A percentile compares a stretch with the other conserved stretches of the same genome.
These are phyloP conservation scores for Arabis alpina DNA, from an alignment of 345 rosid species.

Conservation along the genomic window DNA sequence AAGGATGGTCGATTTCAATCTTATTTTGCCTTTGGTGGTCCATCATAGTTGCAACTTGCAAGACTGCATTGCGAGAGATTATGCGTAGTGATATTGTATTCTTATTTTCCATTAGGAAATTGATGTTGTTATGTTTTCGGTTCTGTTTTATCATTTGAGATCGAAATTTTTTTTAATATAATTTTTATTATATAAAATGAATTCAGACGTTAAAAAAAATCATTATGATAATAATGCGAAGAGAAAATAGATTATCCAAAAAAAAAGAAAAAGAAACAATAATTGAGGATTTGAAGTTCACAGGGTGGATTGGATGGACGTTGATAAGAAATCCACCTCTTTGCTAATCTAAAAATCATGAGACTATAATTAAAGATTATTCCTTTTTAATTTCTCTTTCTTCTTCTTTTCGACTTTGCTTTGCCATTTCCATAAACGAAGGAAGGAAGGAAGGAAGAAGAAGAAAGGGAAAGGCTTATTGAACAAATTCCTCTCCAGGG, in stretches of 20 bases:
- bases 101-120: too few relatives aligned
- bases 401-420: conserved; percentile 6
- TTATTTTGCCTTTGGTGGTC: too few relatives aligned
- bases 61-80: too few relatives aligned
- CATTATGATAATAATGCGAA: background rate
- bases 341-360: conserved; percentile 25
- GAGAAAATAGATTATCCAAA: conserved; percentile 3
- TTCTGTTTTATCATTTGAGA: too few relatives aligned
- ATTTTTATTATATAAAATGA: too few relatives aligned
- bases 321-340: conserved; percentile 37
- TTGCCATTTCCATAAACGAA: conserved; percentile 21
- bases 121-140: too few relatives aligned
- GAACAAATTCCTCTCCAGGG: conserved; percentile 8
- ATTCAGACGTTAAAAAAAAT: too few relatives aligned
- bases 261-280: conserved; percentile 3
- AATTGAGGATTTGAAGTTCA: conserved; percentile 34
- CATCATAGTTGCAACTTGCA: too few relatives aligned
- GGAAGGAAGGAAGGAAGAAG: conserved; percentile 21
- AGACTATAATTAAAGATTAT: conserved; percentile 5
- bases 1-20: too few relatives aligned
- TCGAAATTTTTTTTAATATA: too few relatives aligned
- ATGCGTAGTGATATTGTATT: too few relatives aligned
- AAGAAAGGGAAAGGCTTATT: conserved; percentile 21
- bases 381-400: conserved; percentile 14
- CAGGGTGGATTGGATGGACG: conserved; percentile 45